phyloP scores from a whole-genome alignment of 805 yeast genomes.

The Candida montana region DNA sequence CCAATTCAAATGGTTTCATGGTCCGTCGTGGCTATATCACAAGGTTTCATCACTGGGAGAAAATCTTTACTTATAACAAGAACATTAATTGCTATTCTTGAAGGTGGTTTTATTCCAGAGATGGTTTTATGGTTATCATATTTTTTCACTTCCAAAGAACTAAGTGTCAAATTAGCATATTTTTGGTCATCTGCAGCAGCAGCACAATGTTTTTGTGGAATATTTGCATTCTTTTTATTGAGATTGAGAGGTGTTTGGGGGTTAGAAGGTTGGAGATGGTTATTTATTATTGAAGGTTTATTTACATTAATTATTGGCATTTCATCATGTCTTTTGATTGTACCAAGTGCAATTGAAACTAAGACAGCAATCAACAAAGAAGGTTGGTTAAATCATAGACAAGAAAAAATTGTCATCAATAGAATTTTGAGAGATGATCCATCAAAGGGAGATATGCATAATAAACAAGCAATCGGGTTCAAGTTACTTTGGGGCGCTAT shows the following conservation, averaged over 20 bases:
- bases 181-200: constrained; percentile 55
- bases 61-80: constrained; percentile 42
- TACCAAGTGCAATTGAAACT: constrained; percentile 53
- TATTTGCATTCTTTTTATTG: constrained; percentile 51
- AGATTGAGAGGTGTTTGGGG: constrained; percentile 44
- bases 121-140: constrained; percentile 60
- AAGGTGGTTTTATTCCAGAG: constrained; percentile 72
- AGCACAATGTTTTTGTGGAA: constrained; percentile 41
- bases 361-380: constrained; percentile 42
- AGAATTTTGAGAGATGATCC: constrained; percentile 62
- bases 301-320: constrained; percentile 53
- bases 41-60: constrained; percentile 38
- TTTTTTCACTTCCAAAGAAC: constrained; percentile 57
- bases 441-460: constrained; percentile 61
- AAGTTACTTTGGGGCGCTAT: constrained; percentile 35
- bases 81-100: constrained; percentile 46
- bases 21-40: constrained; percentile 53
- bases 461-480: constrained; percentile 45
- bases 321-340: constrained; percentile 43
- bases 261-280: constrained; percentile 59
- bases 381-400: constrained; percentile 50
- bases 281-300: constrained; percentile 60
- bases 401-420: constrained; percentile 54
- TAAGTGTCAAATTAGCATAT: constrained; percentile 52
- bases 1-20: constrained; percentile 54